Evolutionary conservation across 805 yeast species (phyloP), one percentile per base, ranked within the genome.

Genomic region (Cyberlindnera nakhonratchasimensis): DNA sequence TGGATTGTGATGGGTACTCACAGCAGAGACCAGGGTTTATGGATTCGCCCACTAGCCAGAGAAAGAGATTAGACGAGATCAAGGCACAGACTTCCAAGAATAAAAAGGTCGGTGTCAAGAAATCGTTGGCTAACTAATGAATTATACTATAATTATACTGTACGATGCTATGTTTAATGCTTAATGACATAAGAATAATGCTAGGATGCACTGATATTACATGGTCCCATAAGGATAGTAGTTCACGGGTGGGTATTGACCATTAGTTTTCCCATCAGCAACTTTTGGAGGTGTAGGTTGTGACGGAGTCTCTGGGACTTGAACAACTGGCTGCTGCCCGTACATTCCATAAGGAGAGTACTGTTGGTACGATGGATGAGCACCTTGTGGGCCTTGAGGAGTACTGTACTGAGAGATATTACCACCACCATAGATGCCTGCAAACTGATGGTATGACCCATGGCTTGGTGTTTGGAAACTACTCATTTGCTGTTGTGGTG

Each of bases 1-100:
- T 84, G 17, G 54, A 52, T 3, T 84, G 93, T 59, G 82, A 77
- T 54, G 77, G 77, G 8, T 81, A 79, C 52, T 66, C 67, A 12
- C 51, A 48, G 0, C 64, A 55, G 9, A 67, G 77, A 49, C 89
- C 90, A 0, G 61, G 52, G 13, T 83, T 78, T 56, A 77, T 82
- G 74, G 57, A 54, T 10, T 70, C 70, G 45, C 61, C 68, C 3
- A 45, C 47, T 8, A 50, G 63, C 40, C 77, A 73, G 42, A 65
- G 68, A 34, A 59, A 58, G 38, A 78, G 73, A 57, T 64, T 77
- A 54, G 70, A 68, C 35, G 79, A 72, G 43, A 77, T 77, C 34
- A 75, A 75, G 52, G 57, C 58, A 57, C 76, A 50, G 50, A 72
- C 69, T 48, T 69, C 63, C 52, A 63, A 64, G 43, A 66, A 67